Percentiles rank a stretch among this genome's conserved stretches.
These are phyloP conservation scores for Candolleomyces efflorescens DNA, from an alignment of 768 basidiomycete species.

Conservation along the genomic window DNA sequence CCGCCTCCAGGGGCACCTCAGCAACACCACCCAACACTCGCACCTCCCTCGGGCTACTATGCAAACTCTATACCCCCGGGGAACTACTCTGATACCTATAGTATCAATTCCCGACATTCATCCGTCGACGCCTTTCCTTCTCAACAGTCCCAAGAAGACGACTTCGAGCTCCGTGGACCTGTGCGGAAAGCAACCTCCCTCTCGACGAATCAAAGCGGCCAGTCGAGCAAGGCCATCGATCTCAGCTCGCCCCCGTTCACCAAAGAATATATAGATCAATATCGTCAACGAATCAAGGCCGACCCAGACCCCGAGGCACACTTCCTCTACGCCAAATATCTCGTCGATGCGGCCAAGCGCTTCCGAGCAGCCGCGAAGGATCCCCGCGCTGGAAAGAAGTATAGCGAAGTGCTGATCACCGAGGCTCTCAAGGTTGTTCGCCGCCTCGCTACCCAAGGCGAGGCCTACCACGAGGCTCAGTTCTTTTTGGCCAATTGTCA, in stretches of 20 bases:
- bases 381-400: constrained; percentile 83
- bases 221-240: constrained; percentile 73
- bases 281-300: constrained; percentile 93
- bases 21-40: constrained; percentile 12
- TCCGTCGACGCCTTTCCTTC: constrained; percentile 11
- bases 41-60: constrained; percentile 7
- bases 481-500: constrained; percentile 98
- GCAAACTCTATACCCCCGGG: constrained; percentile 10
- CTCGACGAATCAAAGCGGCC: constrained; percentile 39
- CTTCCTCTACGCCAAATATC: constrained; percentile 96
- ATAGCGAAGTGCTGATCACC: constrained; percentile 78
- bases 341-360: constrained; percentile 96
- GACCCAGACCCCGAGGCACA: constrained; percentile 99
- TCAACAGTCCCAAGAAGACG: constrained; percentile 26
- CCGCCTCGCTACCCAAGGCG: constrained; percentile 86
- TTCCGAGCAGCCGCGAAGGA: constrained; percentile 71
- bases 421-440: constrained; percentile 93
- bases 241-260: constrained; percentile 83
- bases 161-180: constrained; percentile 55
- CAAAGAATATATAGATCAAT: constrained; percentile 96
- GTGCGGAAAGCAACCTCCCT: constrained; percentile 54
- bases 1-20: constrained; percentile 43
- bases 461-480: constrained; percentile 93
- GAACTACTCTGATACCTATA: constrained; percentile 12
- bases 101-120: constrained; percentile 23